Conservation (phyloP, 2,329 filamentous ascomycete genomes). For the Aspergillus fumigatus region DNA sequence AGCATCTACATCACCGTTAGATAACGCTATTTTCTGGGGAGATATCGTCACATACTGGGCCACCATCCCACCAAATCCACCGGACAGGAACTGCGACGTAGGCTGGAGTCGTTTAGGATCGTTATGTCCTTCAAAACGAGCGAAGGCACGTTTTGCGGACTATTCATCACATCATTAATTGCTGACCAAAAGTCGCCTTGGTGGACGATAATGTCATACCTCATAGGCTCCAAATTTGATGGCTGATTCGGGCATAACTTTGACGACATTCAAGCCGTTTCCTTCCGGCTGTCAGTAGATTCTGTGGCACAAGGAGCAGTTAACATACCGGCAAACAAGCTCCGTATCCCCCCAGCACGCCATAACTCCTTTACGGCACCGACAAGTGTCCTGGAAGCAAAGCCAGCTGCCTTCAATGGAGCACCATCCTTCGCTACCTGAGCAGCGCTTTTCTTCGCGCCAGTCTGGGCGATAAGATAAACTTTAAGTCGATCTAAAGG, state of each 20-base stretch:
- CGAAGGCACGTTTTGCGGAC: slow-evolving; percentile 82
- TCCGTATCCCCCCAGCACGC: slow-evolving; percentile 77
- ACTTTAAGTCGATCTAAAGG: slow-evolving; percentile 96
- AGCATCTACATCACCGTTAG: slow-evolving; percentile 55
- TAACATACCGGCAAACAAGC: slow-evolving; percentile 81
- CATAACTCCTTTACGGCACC: slow-evolving; percentile 75
- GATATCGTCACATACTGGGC: slow-evolving; percentile 64
- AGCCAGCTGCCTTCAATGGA: slow-evolving; percentile 59
- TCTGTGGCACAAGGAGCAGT: background rate
- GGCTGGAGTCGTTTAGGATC: slow-evolving; percentile 75
- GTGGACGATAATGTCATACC: slow-evolving; percentile 38
- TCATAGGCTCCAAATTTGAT: slow-evolving; percentile 99
- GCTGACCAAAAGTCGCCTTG: background rate
- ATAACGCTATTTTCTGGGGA: slow-evolving; percentile 1
- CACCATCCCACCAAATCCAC: slow-evolving; percentile 87
- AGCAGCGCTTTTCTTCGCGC: slow-evolving; percentile 54
- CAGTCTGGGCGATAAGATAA: slow-evolving; percentile 90
- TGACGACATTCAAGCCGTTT: slow-evolving; percentile 92
- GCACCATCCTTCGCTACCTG: slow-evolving; percentile 67
- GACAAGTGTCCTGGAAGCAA: slow-evolving; percentile 64
- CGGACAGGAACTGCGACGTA: slow-evolving; percentile 83
- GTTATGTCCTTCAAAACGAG: slow-evolving; percentile 79
- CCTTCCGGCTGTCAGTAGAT: slow-evolving; percentile 50
- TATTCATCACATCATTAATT: slow-evolving; percentile 27
- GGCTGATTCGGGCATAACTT: slow-evolving; percentile 97